phyloP scores from a whole-genome alignment of 106 monocot species.

The Agapanthus africanus region DNA sequence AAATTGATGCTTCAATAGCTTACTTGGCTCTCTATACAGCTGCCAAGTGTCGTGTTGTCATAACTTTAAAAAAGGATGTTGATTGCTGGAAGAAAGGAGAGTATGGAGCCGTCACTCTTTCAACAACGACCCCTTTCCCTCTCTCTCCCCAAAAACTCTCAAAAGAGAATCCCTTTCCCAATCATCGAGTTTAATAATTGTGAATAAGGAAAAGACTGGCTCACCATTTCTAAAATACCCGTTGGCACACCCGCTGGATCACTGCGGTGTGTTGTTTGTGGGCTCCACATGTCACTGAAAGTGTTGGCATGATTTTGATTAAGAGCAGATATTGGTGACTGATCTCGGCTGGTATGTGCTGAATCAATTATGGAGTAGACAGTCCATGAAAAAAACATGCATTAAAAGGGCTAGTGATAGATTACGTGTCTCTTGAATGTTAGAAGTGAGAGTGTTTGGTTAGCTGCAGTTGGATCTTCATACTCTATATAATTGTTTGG shows the following conservation, averaged over 20 bases:
- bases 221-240: not conserved
- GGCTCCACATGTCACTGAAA: not conserved
- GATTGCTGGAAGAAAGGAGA: slow-evolving; percentile 15
- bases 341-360: not conserved
- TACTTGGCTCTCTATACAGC: not conserved
- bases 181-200: slow-evolving; percentile 25
- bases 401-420: not conserved
- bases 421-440: not conserved
- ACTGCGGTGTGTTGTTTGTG: not conserved
- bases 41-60: not conserved
- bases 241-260: not conserved
- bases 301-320: not conserved
- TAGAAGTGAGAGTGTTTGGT: not conserved
- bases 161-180: slow-evolving; percentile 12
- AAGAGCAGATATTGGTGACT: not conserved
- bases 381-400: not conserved
- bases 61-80: not conserved
- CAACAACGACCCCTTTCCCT: slow-evolving; percentile 5
- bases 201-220: not conserved
- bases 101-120: slow-evolving; percentile 24
- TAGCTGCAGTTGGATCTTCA: not conserved
- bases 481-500: not conserved
- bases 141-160: not conserved
- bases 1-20: not conserved
- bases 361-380: not conserved